Evolutionary conservation across 768 basidiomycete genomes (phyloP).

Genomic region (Boletus reticuloceps): DNA sequence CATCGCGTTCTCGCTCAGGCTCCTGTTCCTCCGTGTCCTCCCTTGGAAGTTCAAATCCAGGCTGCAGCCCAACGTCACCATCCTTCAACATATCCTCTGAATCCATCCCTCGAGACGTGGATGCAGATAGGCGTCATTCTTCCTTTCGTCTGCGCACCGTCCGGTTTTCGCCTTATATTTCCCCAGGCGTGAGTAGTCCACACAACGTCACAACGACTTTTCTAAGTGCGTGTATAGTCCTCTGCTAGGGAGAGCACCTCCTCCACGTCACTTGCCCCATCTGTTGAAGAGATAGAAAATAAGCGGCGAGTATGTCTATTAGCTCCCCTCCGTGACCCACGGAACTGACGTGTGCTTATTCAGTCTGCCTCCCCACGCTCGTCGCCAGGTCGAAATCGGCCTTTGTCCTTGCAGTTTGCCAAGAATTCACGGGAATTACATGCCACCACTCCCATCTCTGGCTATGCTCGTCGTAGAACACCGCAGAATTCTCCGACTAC

Average conservation of each 20-base stretch:
- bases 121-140: conserved; percentile 27
- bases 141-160: conserved; percentile 26
- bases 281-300: conserved; percentile 24
- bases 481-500: conserved; percentile 72
- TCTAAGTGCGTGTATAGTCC: conserved; percentile 28
- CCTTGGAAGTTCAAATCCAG: conserved; percentile 36
- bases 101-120: conserved; percentile 27
- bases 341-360: conserved; percentile 29
- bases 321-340: conserved; percentile 26
- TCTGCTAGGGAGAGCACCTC: conserved; percentile 45
- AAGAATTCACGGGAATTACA: conserved; percentile 54
- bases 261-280: conserved; percentile 35
- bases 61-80: conserved; percentile 30
- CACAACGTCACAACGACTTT: neutral
- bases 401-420: conserved; percentile 44
- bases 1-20: conserved; percentile 35
- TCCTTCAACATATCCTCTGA: conserved; percentile 35
- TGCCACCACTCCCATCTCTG: conserved; percentile 74
- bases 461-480: conserved; percentile 76
- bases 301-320: conserved; percentile 36
- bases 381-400: conserved; percentile 42
- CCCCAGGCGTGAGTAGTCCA: conserved; percentile 24
- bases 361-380: conserved; percentile 38
- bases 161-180: conserved; percentile 31
- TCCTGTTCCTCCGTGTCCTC: conserved; percentile 48